Base-by-base conservation (phyloP, 2,329 filamentous ascomycete species). In the Stagonosporopsis chrysanthemi region DNA sequence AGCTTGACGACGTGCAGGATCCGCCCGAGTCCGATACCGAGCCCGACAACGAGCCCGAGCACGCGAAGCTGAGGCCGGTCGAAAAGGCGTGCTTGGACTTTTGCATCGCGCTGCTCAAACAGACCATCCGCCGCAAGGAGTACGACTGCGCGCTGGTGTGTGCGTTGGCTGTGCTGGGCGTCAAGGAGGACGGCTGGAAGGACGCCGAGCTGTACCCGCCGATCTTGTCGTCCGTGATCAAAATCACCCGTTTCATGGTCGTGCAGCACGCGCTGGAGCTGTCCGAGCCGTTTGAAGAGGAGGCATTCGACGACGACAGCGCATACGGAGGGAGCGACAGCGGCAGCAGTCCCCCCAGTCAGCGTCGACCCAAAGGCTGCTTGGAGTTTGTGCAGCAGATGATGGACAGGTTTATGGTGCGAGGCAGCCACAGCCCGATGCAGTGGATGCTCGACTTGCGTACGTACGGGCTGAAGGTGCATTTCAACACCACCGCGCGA, bases 91-190 rank as follows among this genome's bases (percentile, higher is more conserved):
- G 48, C 52, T 66, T 68, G 44, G 19, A 46, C 33, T 67, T 68
- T 65, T 68, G 49, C 47, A 66, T 69, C 33, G 50, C 39, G 51
- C 53, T 69, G 49, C 56, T 67, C 22, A 45, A 66, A 41, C 41
- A 66, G 43, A 31, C 14, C 11, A 64, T 63, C 29, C 35, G 36
- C 29, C 39, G 52, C 17, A 58, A 53, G 44, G 60, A 65, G 52
- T 67, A 66, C 38, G 57, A 66, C 35, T 61, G 52, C 52, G 49
- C 56, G 45, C 60, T 67, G 33, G 65, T 66, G 31, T 67, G 45
- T 35, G 48, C 39, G 49, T 60, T 67, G 29, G 65, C 65, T 14
- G 56, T 64, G 31, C 58, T 69, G 9, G 61, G 66, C n/a, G 56
- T 69, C 22, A 61, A 60, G n/a, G 59, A 45, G 9, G 42, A 45